Evolutionary conservation across 2,329 filamentous ascomycete genomes (phyloP).

Genomic region (Zymoseptoria pseudotritici): DNA sequence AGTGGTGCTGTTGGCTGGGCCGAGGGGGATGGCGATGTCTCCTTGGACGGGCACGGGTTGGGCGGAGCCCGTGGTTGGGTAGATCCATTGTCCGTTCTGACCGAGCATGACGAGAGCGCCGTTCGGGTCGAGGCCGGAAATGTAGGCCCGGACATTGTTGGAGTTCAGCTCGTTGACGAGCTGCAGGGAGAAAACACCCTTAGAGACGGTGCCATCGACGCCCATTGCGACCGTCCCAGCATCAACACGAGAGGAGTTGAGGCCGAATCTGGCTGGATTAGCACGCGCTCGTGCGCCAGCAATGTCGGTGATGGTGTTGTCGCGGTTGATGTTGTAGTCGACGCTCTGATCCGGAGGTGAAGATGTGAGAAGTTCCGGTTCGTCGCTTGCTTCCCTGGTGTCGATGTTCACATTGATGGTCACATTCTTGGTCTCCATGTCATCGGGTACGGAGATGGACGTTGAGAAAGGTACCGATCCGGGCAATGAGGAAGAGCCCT

Average conservation of each 20-base stretch:
- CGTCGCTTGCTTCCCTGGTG: not conserved
- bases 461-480: not conserved
- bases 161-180: slow-evolving; percentile 39
- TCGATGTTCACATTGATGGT: not conserved
- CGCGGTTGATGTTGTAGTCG: not conserved
- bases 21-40: slow-evolving; percentile 37
- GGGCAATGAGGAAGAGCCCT: not conserved
- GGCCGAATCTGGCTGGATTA: not conserved
- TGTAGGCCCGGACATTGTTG: slow-evolving; percentile 35
- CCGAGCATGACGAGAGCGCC: slow-evolving; percentile 37
- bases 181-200: slow-evolving; percentile 11
- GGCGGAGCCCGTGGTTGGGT: slow-evolving; percentile 33
- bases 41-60: slow-evolving; percentile 31
- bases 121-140: slow-evolving; percentile 37
- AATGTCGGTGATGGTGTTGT: slow-evolving; percentile 1
- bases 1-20: slow-evolving; percentile 29
- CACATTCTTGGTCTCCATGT: not conserved
- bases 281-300: not conserved
- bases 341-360: not conserved
- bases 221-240: not conserved
- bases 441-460: not conserved
- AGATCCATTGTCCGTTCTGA: slow-evolving; percentile 34
- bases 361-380: not conserved
- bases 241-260: not conserved
- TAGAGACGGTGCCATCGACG: not conserved